phyloP scores from a whole-genome alignment of 2,329 filamentous ascomycete species.

The Metarhizium guizhouense region DNA sequence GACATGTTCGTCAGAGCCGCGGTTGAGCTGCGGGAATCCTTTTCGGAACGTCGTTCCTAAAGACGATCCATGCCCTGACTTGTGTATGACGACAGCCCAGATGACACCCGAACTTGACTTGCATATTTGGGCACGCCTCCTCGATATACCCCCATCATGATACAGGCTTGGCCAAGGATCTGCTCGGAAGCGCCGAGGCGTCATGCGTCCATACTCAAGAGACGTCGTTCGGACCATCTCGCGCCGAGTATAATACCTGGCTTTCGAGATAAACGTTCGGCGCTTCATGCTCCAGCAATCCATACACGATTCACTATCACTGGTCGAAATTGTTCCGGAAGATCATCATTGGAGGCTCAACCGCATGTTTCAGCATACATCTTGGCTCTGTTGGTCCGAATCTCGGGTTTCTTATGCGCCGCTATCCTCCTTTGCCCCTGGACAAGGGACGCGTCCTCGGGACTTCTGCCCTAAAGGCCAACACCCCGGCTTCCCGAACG shows the following conservation, averaged over 20 bases:
- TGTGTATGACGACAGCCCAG: neutral
- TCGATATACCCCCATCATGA: neutral
- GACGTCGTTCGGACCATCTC: neutral
- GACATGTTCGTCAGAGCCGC: conserved; percentile 27
- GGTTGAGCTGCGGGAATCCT: conserved; percentile 18
- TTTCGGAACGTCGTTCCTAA: neutral
- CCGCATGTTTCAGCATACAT: neutral
- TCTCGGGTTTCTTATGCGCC: neutral
- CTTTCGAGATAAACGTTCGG: neutral
- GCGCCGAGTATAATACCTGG: neutral
- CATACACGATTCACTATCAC: neutral
- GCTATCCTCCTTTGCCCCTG: neutral
- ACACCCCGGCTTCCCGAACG: neutral
- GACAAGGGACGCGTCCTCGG: neutral
- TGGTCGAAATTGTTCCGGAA: neutral
- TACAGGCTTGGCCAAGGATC: neutral
- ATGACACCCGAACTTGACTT: too few relatives aligned
- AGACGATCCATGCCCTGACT: neutral
- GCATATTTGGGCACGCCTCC: too few relatives aligned
- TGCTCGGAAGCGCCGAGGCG: neutral
- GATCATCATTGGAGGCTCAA: neutral
- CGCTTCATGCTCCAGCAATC: neutral
- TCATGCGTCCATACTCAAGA: neutral
- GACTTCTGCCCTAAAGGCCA: too few relatives aligned
- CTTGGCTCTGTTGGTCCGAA: neutral